Percentiles rank a stretch among this genome's conserved stretches.
phyloP scores from a whole-genome alignment of 768 basidiomycete genomes.

The Tulasnella sp. region DNA sequence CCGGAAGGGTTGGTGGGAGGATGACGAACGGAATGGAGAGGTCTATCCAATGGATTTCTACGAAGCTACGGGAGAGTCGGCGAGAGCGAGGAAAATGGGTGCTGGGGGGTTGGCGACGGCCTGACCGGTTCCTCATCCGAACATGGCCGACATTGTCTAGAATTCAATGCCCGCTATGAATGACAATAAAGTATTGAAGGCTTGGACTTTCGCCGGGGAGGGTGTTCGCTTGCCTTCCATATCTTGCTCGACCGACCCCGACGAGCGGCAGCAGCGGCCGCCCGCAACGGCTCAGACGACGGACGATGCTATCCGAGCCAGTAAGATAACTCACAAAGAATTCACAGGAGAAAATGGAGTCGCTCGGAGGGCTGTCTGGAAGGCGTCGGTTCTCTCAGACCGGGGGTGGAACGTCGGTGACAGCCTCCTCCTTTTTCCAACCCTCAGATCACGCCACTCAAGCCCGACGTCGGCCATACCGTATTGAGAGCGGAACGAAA shows the following conservation, averaged over 20 bases:
- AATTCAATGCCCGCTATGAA: background rate
- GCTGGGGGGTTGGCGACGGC: conserved; percentile 10
- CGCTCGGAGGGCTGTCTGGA: background rate
- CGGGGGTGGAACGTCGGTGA: background rate
- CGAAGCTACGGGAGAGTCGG: conserved; percentile 52
- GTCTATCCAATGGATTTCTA: conserved; percentile 98
- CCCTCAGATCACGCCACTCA: background rate
- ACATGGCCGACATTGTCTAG: background rate
- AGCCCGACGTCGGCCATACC: background rate
- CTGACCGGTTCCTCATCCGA: conserved; percentile 2
- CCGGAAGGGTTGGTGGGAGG: conserved; percentile 59
- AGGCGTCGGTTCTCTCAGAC: background rate
- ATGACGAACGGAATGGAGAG: conserved; percentile 33
- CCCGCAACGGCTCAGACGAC: background rate
- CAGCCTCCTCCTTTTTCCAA: background rate
- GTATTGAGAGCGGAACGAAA: background rate
- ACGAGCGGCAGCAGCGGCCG: background rate
- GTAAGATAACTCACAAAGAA: background rate
- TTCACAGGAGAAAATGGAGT: background rate
- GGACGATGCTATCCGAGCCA: background rate
- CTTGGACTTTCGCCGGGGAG: background rate
- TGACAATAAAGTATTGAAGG: background rate
- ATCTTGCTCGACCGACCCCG: background rate
- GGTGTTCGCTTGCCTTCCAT: background rate
- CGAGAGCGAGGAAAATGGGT: conserved; percentile 23